These are phyloP conservation scores for Collybia sordida DNA, from an alignment of 768 basidiomycete species.

Conservation along the genomic window DNA sequence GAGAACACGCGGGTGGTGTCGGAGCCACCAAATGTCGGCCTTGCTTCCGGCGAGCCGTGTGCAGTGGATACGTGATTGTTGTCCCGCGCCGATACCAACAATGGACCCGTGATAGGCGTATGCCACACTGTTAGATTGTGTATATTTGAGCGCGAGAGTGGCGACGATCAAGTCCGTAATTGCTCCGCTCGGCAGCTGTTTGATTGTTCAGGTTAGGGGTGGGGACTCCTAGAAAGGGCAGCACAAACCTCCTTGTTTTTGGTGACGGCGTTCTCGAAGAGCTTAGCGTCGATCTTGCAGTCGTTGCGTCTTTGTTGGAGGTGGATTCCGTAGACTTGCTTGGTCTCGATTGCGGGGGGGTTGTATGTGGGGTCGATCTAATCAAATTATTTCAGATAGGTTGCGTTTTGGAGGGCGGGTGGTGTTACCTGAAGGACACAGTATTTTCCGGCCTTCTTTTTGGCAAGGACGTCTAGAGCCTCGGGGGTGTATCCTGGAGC, in stretches of 20 bases:
- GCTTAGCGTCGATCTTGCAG: slow-evolving; percentile 73
- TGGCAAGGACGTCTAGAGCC: slow-evolving; percentile 86
- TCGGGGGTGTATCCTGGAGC: slow-evolving; percentile 89
- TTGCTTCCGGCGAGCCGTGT: slow-evolving; percentile 96
- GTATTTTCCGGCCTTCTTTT: slow-evolving; percentile 99
- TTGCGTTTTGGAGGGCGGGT: not conserved
- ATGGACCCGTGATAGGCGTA: slow-evolving; percentile 92
- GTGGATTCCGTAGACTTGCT: slow-evolving; percentile 91
- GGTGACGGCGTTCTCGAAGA: slow-evolving; percentile 89
- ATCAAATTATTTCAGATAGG: not conserved
- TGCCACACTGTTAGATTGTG: slow-evolving; percentile 98
- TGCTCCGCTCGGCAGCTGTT: slow-evolving; percentile 72
- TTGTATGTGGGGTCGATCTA: slow-evolving; percentile 88
- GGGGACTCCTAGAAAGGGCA: not conserved
- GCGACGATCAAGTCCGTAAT: slow-evolving; percentile 93
- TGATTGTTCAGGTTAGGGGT: slow-evolving; percentile 6
- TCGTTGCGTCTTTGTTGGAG: slow-evolving; percentile 92
- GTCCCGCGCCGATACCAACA: slow-evolving; percentile 95
- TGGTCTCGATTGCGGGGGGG: slow-evolving; percentile 82
- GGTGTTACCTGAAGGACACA: slow-evolving; percentile 84
- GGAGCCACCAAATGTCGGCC: slow-evolving; percentile 99
- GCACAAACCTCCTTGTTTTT: slow-evolving; percentile 76
- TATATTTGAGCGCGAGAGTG: slow-evolving; percentile 96
- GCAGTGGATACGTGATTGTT: slow-evolving; percentile 99
- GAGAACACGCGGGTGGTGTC: slow-evolving; percentile 94